phyloP scores from a whole-genome alignment of 495 filamentous ascomycete genomes.

The Hyaloscypha finlandica region DNA sequence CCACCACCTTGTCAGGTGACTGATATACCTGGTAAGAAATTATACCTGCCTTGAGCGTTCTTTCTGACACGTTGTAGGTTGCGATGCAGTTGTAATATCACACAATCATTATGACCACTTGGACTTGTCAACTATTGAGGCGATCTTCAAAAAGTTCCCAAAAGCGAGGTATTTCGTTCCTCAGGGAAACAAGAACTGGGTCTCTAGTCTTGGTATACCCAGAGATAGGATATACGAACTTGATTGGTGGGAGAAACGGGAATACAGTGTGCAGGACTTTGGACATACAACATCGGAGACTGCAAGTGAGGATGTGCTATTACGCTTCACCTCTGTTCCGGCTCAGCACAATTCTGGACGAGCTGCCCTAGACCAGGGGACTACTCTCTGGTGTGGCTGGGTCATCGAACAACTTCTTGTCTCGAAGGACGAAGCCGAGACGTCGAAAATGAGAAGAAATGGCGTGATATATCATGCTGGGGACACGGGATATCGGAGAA shows the following conservation, averaged over 20 bases:
- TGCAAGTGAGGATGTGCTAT: slow-evolving; percentile 29
- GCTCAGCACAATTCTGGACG: slow-evolving; percentile 82
- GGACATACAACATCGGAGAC: slow-evolving; percentile 31
- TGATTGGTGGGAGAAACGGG: slow-evolving; percentile 83
- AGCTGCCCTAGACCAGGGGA: slow-evolving; percentile 58
- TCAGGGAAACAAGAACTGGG: slow-evolving; percentile 86
- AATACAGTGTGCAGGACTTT: slow-evolving; percentile 33
- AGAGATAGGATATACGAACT: slow-evolving; percentile 73
- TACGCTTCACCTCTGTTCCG: slow-evolving; percentile 72
- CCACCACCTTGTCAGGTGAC: slow-evolving; percentile 49
- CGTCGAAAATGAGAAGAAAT: slow-evolving; percentile 53
- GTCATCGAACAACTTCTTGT: slow-evolving; percentile 44
- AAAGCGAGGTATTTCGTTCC: slow-evolving; percentile 87
- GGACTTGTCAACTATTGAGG: slow-evolving; percentile 68
- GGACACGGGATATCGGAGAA: slow-evolving; percentile 26
- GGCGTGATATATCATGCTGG: slow-evolving; percentile 27
- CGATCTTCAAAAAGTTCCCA: slow-evolving; percentile 70
- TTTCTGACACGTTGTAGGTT: slow-evolving; percentile 21
- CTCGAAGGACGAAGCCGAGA: slow-evolving; percentile 63
- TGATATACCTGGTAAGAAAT: slow-evolving; percentile 46
- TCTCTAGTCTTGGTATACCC: slow-evolving; percentile 60
- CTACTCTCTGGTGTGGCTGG: slow-evolving; percentile 57
- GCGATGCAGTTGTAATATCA: slow-evolving; percentile 84
- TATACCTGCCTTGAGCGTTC: background rate
- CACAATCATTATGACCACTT: slow-evolving; percentile 97